Evolutionary conservation across 2,329 filamentous ascomycete genomes (phyloP).

Genomic region (Lasiodiplodia hormozganensis): DNA sequence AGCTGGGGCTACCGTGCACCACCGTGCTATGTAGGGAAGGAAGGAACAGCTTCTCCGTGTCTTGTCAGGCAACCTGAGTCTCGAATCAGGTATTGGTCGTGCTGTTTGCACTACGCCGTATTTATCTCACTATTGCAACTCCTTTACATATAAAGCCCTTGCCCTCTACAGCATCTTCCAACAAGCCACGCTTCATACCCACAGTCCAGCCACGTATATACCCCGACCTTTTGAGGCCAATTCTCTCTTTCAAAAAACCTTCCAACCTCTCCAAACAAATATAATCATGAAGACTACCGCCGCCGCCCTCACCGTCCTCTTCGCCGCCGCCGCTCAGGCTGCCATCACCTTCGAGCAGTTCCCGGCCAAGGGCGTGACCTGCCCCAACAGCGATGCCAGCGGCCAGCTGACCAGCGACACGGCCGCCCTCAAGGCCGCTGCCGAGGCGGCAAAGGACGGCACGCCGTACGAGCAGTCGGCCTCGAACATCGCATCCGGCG

Average conservation of each 20-base stretch:
- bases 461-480: background rate
- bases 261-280: background rate
- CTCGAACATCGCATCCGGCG: background rate
- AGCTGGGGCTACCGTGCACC: background rate
- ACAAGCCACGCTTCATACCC: background rate
- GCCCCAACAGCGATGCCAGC: constrained; percentile 9
- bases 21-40: background rate
- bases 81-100: constrained; percentile 9
- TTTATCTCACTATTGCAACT: background rate
- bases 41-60: background rate
- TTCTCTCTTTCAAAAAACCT: background rate
- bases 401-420: constrained; percentile 3
- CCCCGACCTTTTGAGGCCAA: background rate
- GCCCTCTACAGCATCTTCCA: background rate
- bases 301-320: background rate
- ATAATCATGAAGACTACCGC: background rate
- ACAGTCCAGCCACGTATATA: background rate
- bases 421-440: background rate
- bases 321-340: background rate
- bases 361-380: constrained; percentile 1
- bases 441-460: background rate
- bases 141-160: background rate
- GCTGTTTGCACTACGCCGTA: background rate
- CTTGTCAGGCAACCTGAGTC: background rate
- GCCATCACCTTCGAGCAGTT: constrained; percentile 7